A percentile compares a stretch with the other conserved stretches of the same genome.
Conservation (phyloP, 768 basidiomycete genomes). For the Xanthoconium purpureum region DNA sequence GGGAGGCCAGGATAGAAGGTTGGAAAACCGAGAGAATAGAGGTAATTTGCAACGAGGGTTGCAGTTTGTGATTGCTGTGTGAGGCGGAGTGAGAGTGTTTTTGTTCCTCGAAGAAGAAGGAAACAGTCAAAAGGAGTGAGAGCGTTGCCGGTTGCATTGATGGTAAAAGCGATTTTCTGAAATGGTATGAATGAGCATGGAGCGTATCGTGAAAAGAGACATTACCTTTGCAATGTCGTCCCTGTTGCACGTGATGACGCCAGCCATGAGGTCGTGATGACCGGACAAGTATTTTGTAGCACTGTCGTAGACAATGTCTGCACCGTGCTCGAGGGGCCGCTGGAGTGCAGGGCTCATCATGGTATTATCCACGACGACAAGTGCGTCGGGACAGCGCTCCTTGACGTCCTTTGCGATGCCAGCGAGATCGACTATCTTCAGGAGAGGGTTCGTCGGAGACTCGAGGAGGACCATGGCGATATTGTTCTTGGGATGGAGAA, state of each 20-base stretch:
- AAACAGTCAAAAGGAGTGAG: slow-evolving; percentile 95
- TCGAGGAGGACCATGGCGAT: slow-evolving; percentile 96
- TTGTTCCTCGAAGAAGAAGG: slow-evolving; percentile 91
- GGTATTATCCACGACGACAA: slow-evolving; percentile 94
- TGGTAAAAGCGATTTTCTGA: slow-evolving; percentile 84
- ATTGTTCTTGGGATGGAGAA: slow-evolving; percentile 61
- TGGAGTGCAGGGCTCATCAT: slow-evolving; percentile 99
- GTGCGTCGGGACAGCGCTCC: slow-evolving; percentile 71
- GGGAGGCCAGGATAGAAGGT: slow-evolving; percentile 91
- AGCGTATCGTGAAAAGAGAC: no score
- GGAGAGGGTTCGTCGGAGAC: slow-evolving; percentile 94
- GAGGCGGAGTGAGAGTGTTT: slow-evolving; percentile 95
- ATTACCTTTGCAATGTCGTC: slow-evolving; percentile 84
- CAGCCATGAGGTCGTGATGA: slow-evolving; percentile 99
- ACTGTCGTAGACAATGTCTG: slow-evolving; percentile 96
- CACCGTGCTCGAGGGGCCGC: slow-evolving; percentile 91
- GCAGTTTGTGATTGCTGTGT: slow-evolving; percentile 87
- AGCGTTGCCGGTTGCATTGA: slow-evolving; percentile 93
- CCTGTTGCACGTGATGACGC: slow-evolving; percentile 86
- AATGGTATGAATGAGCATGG: neutral
- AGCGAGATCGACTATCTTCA: slow-evolving; percentile 91
- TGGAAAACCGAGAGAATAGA: slow-evolving; percentile 79
- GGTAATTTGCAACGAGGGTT: slow-evolving; percentile 80
- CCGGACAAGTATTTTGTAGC: slow-evolving; percentile 97
- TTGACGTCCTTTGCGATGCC: slow-evolving; percentile 82